Evolutionary conservation across 192 early-diverging fungal genomes (phyloP).

Genomic region (Backusella australiensis): DNA sequence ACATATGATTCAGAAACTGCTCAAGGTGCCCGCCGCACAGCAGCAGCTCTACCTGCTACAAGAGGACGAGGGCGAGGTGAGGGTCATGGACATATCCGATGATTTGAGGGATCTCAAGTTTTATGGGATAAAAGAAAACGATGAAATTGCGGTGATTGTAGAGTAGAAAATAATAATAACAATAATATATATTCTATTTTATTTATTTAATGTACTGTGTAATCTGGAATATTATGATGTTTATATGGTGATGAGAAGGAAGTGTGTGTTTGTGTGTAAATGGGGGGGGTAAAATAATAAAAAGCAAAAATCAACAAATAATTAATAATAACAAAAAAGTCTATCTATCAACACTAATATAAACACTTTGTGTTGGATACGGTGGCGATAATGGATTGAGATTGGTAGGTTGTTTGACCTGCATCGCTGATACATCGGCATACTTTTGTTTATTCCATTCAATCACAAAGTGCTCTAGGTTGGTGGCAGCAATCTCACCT

Average conservation of each 20-base stretch:
- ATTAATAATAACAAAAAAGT: not conserved
- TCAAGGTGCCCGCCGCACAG: slow-evolving; percentile 38
- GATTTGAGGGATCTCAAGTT: slow-evolving; percentile 49
- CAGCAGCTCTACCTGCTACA: slow-evolving; percentile 41
- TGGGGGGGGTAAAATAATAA: not conserved
- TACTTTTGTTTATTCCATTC: slow-evolving; percentile 26
- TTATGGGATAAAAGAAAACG: slow-evolving; percentile 44
- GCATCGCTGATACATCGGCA: not conserved
- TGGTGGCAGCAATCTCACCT: slow-evolving; percentile 38
- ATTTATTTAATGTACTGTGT: not conserved
- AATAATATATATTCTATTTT: not conserved
- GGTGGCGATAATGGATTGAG: not conserved
- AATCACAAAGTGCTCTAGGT: slow-evolving; percentile 34
- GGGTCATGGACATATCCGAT: slow-evolving; percentile 37
- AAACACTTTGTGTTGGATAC: not conserved
- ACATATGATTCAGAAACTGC: slow-evolving; percentile 48
- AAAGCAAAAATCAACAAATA: not conserved
- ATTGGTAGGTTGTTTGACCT: not conserved
- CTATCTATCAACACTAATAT: slow-evolving; percentile 1
- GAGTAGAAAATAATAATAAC: not conserved
- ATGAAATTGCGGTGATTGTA: slow-evolving; percentile 41
- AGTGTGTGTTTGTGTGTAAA: not conserved
- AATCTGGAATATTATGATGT: not conserved
- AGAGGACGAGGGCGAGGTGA: slow-evolving; percentile 11
- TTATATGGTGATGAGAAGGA: too few relatives aligned